Percentiles rank a stretch among this genome's conserved stretches.
Conservation (phyloP, 108 stramenopile genomes). For the Pseudonitzschia multiseries region DNA sequence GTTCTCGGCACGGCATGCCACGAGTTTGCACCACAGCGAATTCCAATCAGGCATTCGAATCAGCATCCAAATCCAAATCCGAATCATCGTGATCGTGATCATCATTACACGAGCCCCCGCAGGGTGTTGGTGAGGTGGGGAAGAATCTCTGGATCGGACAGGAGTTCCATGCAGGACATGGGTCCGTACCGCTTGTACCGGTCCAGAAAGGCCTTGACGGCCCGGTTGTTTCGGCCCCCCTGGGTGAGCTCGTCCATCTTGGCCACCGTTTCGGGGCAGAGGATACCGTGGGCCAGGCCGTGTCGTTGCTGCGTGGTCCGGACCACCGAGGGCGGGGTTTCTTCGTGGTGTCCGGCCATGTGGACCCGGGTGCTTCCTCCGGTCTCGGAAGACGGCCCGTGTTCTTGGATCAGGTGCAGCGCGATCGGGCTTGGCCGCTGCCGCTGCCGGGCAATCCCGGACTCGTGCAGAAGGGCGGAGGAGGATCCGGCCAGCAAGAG, state of each 20-base stretch:
- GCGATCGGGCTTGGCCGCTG: too few species aligned
- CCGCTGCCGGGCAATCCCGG: too few species aligned
- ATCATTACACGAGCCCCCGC: slow-evolving; percentile 48
- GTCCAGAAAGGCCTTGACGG: slow-evolving; percentile 53
- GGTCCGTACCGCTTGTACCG: slow-evolving; percentile 64
- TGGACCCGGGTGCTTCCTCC: background rate
- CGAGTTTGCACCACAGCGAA: too few species aligned
- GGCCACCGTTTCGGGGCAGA: slow-evolving; percentile 75
- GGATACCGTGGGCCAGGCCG: slow-evolving; percentile 60
- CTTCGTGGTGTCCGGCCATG: slow-evolving; percentile 19
- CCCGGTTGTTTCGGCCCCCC: slow-evolving; percentile 20
- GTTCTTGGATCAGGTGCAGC: too few species aligned
- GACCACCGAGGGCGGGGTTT: slow-evolving; percentile 24
- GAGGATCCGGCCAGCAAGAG: too few species aligned
- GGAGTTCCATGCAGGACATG: slow-evolving; percentile 77
- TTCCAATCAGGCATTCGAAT: too few species aligned
- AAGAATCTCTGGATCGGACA: slow-evolving; percentile 70
- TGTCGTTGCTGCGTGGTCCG: background rate
- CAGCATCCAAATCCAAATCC: too few species aligned
- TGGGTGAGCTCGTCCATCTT: slow-evolving; percentile 53
- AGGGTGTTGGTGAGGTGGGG: slow-evolving; percentile 76
- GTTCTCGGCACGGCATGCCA: too few species aligned
- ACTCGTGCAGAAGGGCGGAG: too few species aligned
- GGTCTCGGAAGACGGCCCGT: background rate
- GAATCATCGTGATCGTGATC: too few species aligned